A percentile compares a stretch with the other conserved stretches of the same genome.
Evolutionary conservation across 2,329 filamentous ascomycete species (phyloP).

Genomic region (Triangularia verruculosa): DNA sequence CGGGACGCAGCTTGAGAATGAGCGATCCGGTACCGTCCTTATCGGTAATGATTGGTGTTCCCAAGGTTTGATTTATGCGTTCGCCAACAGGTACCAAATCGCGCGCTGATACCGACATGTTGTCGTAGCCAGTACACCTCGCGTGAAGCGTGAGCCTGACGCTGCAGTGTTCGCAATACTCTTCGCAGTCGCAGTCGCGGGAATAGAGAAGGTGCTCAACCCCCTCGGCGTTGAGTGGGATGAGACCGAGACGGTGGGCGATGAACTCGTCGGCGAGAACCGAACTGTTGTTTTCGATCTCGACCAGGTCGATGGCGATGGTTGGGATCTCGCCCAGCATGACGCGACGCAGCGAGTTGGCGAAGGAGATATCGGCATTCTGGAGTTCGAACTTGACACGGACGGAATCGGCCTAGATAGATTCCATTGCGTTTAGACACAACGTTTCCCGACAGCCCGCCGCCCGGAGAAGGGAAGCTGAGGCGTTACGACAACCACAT

Average conservation of each 20-base stretch:
- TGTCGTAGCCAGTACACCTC: conserved; percentile 77
- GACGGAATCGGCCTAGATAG: conserved; percentile 66
- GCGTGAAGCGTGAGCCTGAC: conserved; percentile 82
- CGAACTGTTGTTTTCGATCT: conserved; percentile 91
- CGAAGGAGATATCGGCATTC: conserved; percentile 85
- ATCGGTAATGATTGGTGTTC: conserved; percentile 80
- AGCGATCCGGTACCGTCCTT: conserved; percentile 76
- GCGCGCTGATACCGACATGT: conserved; percentile 91
- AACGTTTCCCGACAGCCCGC: not conserved
- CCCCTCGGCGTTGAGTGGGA: conserved; percentile 82
- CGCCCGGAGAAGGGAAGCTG: not conserved
- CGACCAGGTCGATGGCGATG: conserved; percentile 90
- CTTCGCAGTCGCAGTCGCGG: conserved; percentile 94
- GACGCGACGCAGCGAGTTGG: conserved; percentile 85
- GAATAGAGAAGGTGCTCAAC: conserved; percentile 81
- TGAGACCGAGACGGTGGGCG: conserved; percentile 83
- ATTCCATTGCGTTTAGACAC: conserved; percentile 25
- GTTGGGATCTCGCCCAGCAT: conserved; percentile 94
- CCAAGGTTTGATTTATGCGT: conserved; percentile 70
- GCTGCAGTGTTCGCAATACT: conserved; percentile 89
- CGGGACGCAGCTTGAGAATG: conserved; percentile 85
- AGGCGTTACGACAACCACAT: conserved; percentile 19
- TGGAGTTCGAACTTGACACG: conserved; percentile 90
- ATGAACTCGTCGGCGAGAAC: conserved; percentile 96
- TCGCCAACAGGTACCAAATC: conserved; percentile 73